These are phyloP conservation scores for Ceriops zippeliana DNA, from an alignment of 345 rosid species.

Conservation along the genomic window DNA sequence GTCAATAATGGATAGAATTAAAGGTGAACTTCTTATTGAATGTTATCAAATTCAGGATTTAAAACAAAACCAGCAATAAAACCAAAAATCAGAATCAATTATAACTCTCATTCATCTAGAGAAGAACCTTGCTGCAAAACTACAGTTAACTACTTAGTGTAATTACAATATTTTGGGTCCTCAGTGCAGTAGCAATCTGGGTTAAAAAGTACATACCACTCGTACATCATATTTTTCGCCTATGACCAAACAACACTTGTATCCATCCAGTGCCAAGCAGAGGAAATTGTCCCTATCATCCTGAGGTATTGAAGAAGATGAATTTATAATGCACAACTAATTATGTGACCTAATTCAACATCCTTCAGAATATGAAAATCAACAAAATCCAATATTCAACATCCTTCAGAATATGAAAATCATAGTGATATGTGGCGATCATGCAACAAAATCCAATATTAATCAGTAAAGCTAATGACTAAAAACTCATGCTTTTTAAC, in stretches of 20 bases:
- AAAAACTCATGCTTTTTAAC: background rate
- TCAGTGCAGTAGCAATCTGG: too few species aligned
- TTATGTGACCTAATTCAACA: background rate
- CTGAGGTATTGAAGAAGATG: constrained; percentile 37
- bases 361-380: background rate
- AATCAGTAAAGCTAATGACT: background rate
- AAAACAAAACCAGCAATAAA: too few species aligned
- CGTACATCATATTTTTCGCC: constrained; percentile 91
- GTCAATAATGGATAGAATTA: too few species aligned
- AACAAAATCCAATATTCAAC: background rate
- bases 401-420: background rate
- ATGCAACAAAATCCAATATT: background rate
- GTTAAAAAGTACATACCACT: constrained; percentile 56
- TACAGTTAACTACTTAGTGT: too few species aligned
- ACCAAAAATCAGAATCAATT: too few species aligned
- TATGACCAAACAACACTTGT: constrained; percentile 73
- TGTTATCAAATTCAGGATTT: too few species aligned
- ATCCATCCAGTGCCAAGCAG: constrained; percentile 84
- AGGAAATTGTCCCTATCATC: constrained; percentile 91
- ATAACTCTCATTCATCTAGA: too few species aligned
- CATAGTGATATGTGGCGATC: too few species aligned
- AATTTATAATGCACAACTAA: background rate
- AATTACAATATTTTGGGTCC: too few species aligned
- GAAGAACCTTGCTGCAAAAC: too few species aligned
- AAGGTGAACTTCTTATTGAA: too few species aligned